These are phyloP conservation scores for Tricholoma bakamatsutake DNA, from an alignment of 768 basidiomycete genomes.

Conservation along the genomic window DNA sequence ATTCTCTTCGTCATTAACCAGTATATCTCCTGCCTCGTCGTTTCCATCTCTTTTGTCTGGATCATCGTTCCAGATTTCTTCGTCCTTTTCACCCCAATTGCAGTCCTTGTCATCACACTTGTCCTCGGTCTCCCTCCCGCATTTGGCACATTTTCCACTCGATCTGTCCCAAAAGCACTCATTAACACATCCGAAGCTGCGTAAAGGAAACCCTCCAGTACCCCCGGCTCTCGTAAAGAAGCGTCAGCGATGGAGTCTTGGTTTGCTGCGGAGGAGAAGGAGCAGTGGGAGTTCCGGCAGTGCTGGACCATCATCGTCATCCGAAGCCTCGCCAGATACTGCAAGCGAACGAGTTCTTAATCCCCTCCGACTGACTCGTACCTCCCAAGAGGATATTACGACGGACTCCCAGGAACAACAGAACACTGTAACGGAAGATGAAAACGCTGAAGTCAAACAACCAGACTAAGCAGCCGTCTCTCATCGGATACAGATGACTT, in stretches of 20 bases:
- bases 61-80: conserved; percentile 1
- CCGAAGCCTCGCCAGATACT: not conserved
- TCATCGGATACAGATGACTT: not conserved
- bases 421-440: not conserved
- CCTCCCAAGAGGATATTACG: not conserved
- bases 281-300: conserved; percentile 3
- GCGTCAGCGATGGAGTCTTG: conserved; percentile 18
- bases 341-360: not conserved
- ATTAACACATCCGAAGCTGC: conserved; percentile 20
- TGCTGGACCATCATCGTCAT: not conserved
- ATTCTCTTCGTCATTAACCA: conserved; percentile 2
- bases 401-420: not conserved
- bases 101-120: conserved; percentile 13
- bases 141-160: conserved; percentile 6
- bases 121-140: conserved; percentile 8
- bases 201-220: conserved; percentile 17
- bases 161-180: conserved; percentile 9
- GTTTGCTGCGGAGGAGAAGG: conserved; percentile 9
- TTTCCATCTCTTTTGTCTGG: conserved; percentile 8
- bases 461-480: not conserved
- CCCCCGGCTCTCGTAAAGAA: conserved; percentile 25
- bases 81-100: conserved; percentile 3
- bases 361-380: not conserved
- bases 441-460: not conserved
- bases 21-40: conserved; percentile 1